Evolutionary conservation across 805 yeast species (phyloP).

Genomic region (Deakozyma indianensis): DNA sequence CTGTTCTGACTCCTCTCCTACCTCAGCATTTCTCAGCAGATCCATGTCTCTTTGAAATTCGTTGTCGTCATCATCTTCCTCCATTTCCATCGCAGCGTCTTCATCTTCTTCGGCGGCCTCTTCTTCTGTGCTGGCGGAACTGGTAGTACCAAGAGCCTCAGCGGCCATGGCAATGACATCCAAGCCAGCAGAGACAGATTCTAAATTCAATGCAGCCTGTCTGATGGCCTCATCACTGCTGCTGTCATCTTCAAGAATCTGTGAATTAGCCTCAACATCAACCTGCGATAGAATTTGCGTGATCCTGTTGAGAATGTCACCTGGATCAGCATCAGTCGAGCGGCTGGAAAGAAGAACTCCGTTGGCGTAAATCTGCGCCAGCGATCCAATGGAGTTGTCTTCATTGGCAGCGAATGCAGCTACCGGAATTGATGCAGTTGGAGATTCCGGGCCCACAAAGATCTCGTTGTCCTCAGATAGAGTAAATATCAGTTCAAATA

Average conservation of each 20-base stretch:
- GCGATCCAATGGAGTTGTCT: not conserved
- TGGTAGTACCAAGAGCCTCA: not conserved
- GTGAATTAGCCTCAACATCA: not conserved
- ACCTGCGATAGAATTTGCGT: not conserved
- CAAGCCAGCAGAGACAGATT: slow-evolving; percentile 18
- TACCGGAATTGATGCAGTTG: not conserved
- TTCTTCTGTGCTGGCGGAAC: slow-evolving; percentile 25
- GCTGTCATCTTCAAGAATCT: slow-evolving; percentile 6
- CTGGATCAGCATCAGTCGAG: not conserved
- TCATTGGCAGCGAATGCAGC: not conserved
- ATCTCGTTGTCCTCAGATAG: not conserved
- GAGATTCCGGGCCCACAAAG: not conserved
- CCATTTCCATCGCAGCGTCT: slow-evolving; percentile 7
- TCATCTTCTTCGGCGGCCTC: slow-evolving; percentile 14
- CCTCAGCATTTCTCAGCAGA: slow-evolving; percentile 5
- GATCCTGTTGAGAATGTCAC: not conserved
- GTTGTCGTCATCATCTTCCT: slow-evolving; percentile 9
- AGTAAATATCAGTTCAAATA: slow-evolving; percentile 1
- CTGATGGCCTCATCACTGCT: slow-evolving; percentile 9
- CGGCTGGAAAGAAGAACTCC: not conserved
- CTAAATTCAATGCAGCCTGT: slow-evolving; percentile 8
- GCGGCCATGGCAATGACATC: slow-evolving; percentile 1
- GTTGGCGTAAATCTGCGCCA: not conserved
- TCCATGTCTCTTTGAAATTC: slow-evolving; percentile 1
- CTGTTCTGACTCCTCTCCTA: slow-evolving; percentile 8